Percentiles rank a stretch among this genome's conserved stretches.
Conservation (phyloP, 331 rosid genomes). For the Malus hybrid region DNA sequence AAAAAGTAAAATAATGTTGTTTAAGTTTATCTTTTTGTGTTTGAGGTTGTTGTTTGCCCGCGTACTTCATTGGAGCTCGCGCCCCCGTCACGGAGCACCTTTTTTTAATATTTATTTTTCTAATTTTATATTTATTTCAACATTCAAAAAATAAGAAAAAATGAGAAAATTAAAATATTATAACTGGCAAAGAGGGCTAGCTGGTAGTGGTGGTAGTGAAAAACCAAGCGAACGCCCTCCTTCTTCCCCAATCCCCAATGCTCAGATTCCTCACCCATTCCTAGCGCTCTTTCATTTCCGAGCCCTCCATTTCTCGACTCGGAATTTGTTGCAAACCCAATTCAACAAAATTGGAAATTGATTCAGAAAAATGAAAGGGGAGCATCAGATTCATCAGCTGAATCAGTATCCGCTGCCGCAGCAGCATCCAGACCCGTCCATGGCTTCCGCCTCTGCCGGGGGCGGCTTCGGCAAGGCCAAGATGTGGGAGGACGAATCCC, state of each 20-base stretch:
- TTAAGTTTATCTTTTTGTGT: slow-evolving; percentile 42
- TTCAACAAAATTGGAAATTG: neutral
- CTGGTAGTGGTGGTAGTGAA: slow-evolving; percentile 10
- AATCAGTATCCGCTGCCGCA: slow-evolving; percentile 25
- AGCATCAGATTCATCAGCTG: slow-evolving; percentile 24
- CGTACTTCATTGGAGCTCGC: slow-evolving; percentile 42
- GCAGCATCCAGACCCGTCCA: slow-evolving; percentile 20
- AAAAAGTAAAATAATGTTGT: neutral
- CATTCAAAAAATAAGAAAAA: neutral
- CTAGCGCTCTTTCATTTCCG: slow-evolving; percentile 7
- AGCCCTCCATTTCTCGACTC: neutral
- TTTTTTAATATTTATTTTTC: neutral
- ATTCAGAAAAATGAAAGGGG: slow-evolving; percentile 45
- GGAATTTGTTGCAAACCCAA: neutral
- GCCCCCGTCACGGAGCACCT: slow-evolving; percentile 50
- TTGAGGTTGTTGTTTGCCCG: neutral
- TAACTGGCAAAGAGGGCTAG: neutral
- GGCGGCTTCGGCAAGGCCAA: slow-evolving; percentile 23
- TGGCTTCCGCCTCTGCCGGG: slow-evolving; percentile 24
- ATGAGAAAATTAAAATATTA: neutral
- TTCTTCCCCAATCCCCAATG: slow-evolving; percentile 22
- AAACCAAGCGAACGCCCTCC: neutral
- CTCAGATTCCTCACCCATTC: slow-evolving; percentile 29
- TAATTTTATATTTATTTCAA: neutral
- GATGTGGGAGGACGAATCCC: slow-evolving; percentile 20